These are phyloP conservation scores for Candida sanyiensis DNA, from an alignment of 805 yeast genomes.

Conservation along the genomic window DNA sequence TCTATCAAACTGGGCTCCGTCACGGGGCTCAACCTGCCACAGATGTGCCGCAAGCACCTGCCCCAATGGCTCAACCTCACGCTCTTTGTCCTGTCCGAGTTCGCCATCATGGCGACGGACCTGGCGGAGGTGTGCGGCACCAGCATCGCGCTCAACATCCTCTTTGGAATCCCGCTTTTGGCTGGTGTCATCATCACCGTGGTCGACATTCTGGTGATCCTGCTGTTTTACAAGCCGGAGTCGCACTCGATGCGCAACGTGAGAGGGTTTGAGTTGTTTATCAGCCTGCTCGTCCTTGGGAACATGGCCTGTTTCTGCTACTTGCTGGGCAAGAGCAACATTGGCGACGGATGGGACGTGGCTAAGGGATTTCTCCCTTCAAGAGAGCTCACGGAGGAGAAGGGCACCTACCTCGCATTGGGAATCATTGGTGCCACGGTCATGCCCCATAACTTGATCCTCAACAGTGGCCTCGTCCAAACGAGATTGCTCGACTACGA, in stretches of 20 bases:
- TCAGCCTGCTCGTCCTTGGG: slow-evolving; percentile 59
- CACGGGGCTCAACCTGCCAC: slow-evolving; percentile 75
- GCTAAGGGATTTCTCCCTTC: slow-evolving; percentile 69
- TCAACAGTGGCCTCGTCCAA: slow-evolving; percentile 85
- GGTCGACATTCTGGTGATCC: slow-evolving; percentile 70
- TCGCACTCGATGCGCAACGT: slow-evolving; percentile 72
- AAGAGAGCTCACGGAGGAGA: slow-evolving; percentile 49
- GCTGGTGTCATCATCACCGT: slow-evolving; percentile 77
- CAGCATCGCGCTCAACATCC: slow-evolving; percentile 75
- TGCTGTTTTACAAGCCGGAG: slow-evolving; percentile 71
- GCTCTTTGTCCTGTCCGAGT: slow-evolving; percentile 68
- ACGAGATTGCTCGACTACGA: slow-evolving; percentile 78
- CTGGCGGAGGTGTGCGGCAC: slow-evolving; percentile 93
- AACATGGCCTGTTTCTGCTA: slow-evolving; percentile 74
- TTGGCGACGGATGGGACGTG: slow-evolving; percentile 48
- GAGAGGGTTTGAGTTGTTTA: slow-evolving; percentile 72
- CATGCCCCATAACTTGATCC: slow-evolving; percentile 85
- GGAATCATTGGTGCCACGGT: slow-evolving; percentile 93
- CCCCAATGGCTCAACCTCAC: slow-evolving; percentile 53
- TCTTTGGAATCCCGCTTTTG: slow-evolving; percentile 67
- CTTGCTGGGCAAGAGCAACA: slow-evolving; percentile 55
- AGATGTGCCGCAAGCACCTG: slow-evolving; percentile 63
- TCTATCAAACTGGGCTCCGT: slow-evolving; percentile 75
- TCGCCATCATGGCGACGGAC: slow-evolving; percentile 89
- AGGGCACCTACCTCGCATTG: slow-evolving; percentile 68